Evolutionary conservation across 805 yeast species (phyloP), one percentile per base, ranked within the genome.

Genomic region (Candida tibetensis): DNA sequence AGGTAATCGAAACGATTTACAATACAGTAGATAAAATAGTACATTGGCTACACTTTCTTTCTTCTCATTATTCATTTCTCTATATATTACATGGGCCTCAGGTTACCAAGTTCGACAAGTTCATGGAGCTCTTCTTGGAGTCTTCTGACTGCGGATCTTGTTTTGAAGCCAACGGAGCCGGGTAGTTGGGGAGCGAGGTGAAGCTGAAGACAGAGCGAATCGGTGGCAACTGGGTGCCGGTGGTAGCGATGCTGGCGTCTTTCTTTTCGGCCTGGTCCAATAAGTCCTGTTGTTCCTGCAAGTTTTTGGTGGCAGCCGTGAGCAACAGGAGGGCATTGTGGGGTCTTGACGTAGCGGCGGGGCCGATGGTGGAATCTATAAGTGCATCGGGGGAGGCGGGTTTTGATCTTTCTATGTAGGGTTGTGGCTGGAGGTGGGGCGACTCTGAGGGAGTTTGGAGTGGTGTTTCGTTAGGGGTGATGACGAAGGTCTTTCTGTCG

Each of bases 401-500:
- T 4, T 21, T 15, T 8, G 13, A 26, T 9, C 26, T 12, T 9
- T 33, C 25, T 12, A 22, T 12, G n/a, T 17, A 17, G 5, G 34
- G 25, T 39, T 52, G 55, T 2, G 71, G 61, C 29, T 51, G 56
- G 30, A 73, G 47, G 32, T 59, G 71, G n/a, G 79, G 79, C 32
- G 74, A 66, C 39, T 74, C 77, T 19, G 64, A 48, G 10, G 77
- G 77, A 0, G 78, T 74, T 40, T 69, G 72, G 28, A 72, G 46
- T 8, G 79, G 79, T 5, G 79, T 74, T 10, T 71, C 77, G 36
- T 57, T 60, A 32, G 76, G 67, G 13, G 67, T 47, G 14, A 44
- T 41, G 25, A 33, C 37, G 33, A 43, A 43, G 22, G 33, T 34
- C 28, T 33, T 8, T n/a, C 17, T 29, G 14, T 29, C 32, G 17